Evolutionary conservation across 2,329 filamentous ascomycete genomes (phyloP), one percentile per base, ranked within the genome.

Genomic region (Cordyceps javanica): DNA sequence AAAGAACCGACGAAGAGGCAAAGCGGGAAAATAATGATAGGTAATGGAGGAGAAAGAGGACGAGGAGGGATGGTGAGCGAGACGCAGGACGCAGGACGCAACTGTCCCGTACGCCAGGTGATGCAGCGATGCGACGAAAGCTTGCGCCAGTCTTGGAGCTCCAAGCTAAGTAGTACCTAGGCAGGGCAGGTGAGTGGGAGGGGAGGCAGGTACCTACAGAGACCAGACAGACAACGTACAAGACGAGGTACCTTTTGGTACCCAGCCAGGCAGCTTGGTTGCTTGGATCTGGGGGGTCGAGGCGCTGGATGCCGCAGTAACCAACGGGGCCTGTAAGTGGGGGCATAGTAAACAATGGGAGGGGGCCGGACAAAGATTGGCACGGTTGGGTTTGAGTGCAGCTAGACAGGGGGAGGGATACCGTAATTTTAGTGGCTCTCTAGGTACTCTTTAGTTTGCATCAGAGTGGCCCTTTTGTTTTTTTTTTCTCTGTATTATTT

Each of bases 261-360:
- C 13, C 14, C 10, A 26, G 23, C 2, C 16, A 13, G 16, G 44
- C 14, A 26, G 13, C 13, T 26, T n/a, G 23, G 6, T 26, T 10
- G 34, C 32, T 49, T 30, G 54, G 42, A 56, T 41, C 26, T 44
- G 21, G 41, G 14, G 50, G 41, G 41, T 41, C 32, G 50, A 58
- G 50, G 57, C 49, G 50, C 57, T 58, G 57, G 57, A 48, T 58
- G 57, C 57, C 57, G 57, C 57, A 58, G 57, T 58, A 58, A 58
- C 57, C 57, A 58, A 58, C 57, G 57, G 57, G 57, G 49, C 56
- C 25, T 19, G 44, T 44, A 32, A 48, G 56, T 38, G 38, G 48
- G 49, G 23, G 32, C 14, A 28, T 41, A 25, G 56, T 48, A 58
- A 58, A 53, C 55, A 57, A 58, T 52, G 55, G 39, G 38, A 9